These are phyloP conservation scores for Ustilago tritici DNA, from an alignment of 1,284 basidiomycete genomes.

Conservation along the genomic window DNA sequence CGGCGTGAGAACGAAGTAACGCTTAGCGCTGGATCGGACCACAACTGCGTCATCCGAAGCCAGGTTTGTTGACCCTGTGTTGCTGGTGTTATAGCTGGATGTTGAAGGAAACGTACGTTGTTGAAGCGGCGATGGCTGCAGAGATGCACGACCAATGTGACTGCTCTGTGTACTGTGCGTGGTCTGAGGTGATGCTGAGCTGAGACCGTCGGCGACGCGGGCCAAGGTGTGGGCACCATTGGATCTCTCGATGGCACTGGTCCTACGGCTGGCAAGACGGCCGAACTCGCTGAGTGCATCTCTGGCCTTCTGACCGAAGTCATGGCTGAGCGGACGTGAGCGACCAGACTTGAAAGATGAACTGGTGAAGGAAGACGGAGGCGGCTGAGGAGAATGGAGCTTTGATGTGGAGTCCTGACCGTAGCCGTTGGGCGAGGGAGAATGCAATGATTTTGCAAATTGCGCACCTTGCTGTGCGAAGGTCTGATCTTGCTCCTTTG, in stretches of 20 bases:
- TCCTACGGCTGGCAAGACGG: conserved; percentile 25
- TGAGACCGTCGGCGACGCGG: conserved; percentile 39
- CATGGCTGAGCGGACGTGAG: conserved; percentile 32
- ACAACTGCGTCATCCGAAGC: conserved; percentile 19
- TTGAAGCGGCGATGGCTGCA: conserved; percentile 14
- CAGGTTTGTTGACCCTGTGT: conserved; percentile 7
- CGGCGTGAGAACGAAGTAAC: conserved; percentile 26
- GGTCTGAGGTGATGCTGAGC: conserved; percentile 5
- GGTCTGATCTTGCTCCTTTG: background rate
- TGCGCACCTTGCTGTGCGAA: background rate
- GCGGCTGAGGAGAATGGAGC: conserved; percentile 18
- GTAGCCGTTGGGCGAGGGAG: conserved; percentile 10
- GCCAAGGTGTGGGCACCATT: conserved; percentile 38
- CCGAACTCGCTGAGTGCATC: conserved; percentile 46
- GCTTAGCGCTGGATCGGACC: conserved; percentile 7
- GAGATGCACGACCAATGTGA: conserved; percentile 7
- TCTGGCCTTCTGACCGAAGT: conserved; percentile 32
- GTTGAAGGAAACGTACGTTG: background rate
- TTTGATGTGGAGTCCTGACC: conserved; percentile 19
- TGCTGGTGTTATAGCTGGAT: background rate
- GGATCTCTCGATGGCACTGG: conserved; percentile 29
- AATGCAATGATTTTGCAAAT: background rate
- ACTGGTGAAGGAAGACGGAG: conserved; percentile 23
- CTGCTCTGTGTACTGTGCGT: background rate
- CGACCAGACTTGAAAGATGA: conserved; percentile 6